Conservation (phyloP, 2,329 filamentous ascomycete genomes). For the Microsporum canis region DNA sequence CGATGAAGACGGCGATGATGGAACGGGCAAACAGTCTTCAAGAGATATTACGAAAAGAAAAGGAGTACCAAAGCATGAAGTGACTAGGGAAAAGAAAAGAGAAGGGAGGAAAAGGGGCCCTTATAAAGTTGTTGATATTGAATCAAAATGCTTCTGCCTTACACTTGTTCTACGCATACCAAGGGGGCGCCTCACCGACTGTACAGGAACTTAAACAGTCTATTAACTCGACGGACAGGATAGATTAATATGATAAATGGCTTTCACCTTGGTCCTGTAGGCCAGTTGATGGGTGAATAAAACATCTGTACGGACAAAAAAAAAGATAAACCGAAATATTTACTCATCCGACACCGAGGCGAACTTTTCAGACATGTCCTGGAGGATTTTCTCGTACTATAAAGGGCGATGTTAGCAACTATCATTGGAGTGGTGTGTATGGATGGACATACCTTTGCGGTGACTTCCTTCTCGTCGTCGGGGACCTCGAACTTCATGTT, state of each 20-base stretch:
- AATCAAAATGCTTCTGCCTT: background rate
- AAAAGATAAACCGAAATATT: background rate
- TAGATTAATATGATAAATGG: constrained; percentile 2
- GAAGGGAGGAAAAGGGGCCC: background rate
- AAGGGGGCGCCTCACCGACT: background rate
- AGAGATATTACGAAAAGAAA: no score
- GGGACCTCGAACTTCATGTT: constrained; percentile 97
- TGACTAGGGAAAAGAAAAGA: background rate
- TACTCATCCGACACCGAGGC: constrained; percentile 93
- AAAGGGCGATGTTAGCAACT: constrained; percentile 26
- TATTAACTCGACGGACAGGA: constrained; percentile 1
- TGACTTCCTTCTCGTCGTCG: constrained; percentile 64
- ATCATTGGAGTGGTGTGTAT: background rate
- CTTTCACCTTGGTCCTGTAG: constrained; percentile 2
- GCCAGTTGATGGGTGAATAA: constrained; percentile 1
- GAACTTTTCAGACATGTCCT: constrained; percentile 94
- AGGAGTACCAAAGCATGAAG: background rate
- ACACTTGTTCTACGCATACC: background rate
- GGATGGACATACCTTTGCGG: constrained; percentile 59
- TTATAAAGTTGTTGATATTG: background rate
- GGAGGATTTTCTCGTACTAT: constrained; percentile 82
- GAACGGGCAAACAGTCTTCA: background rate
- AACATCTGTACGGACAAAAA: background rate
- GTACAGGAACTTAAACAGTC: constrained; percentile 1
- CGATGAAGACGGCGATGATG: background rate